Conservation (phyloP, 2,329 filamentous ascomycete species). For the Ascochyta viciae-villosae region DNA sequence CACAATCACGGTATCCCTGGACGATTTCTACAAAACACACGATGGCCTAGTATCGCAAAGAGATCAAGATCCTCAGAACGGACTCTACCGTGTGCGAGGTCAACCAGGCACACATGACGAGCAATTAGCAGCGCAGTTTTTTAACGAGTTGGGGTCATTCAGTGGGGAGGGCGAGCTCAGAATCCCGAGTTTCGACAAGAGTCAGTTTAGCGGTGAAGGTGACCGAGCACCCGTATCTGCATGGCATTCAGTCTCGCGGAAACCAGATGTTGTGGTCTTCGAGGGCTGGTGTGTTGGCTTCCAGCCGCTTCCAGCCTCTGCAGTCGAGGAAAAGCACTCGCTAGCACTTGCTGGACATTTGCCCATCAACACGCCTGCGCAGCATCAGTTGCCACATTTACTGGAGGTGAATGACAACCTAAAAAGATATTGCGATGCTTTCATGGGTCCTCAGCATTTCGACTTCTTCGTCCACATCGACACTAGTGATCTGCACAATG, state of each 20-base stretch:
- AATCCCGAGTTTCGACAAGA: constrained; percentile 86
- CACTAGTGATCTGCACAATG: constrained; percentile 74
- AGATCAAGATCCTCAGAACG: constrained; percentile 70
- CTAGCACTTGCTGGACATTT: constrained; percentile 59
- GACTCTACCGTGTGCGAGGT: constrained; percentile 79
- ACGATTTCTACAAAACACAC: constrained; percentile 87
- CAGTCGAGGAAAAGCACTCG: constrained; percentile 62
- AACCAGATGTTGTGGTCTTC: constrained; percentile 74
- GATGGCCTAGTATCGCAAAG: constrained; percentile 71
- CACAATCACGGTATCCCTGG: constrained; percentile 58
- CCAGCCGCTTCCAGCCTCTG: constrained; percentile 65
- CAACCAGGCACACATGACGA: constrained; percentile 87
- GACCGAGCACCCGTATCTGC: constrained; percentile 70
- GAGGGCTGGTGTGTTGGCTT: constrained; percentile 95
- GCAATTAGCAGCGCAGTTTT: constrained; percentile 67
- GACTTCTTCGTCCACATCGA: constrained; percentile 73
- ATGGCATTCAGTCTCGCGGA: constrained; percentile 67
- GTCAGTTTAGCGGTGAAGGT: constrained; percentile 75
- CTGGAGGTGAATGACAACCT: constrained; percentile 66
- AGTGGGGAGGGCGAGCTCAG: constrained; percentile 56
- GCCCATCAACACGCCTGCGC: constrained; percentile 56
- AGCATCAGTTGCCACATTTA: constrained; percentile 64
- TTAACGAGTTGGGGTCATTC: constrained; percentile 63
- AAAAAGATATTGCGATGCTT: constrained; percentile 57
- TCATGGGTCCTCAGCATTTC: constrained; percentile 54